Conservation (phyloP, 2,329 filamentous ascomycete genomes). For the Neurospora crassa region DNA sequence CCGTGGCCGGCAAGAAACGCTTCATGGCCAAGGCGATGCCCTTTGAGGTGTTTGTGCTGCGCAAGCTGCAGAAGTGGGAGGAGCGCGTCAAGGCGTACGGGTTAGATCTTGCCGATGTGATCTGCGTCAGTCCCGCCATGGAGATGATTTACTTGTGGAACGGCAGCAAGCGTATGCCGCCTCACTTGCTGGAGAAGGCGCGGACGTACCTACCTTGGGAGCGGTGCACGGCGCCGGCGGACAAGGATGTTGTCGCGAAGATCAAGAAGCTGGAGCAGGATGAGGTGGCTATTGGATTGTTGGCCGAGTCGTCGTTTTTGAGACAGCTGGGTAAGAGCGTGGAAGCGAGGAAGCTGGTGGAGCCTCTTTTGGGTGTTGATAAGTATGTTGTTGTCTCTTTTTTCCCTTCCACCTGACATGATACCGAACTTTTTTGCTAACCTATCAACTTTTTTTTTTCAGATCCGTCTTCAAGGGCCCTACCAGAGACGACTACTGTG, state of each 20-base stretch:
- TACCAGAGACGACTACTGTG: conserved; percentile 58
- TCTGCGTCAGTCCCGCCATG: conserved; percentile 70
- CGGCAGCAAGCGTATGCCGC: conserved; percentile 71
- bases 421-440: conserved; percentile 2
- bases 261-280: conserved; percentile 42
- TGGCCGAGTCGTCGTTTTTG: conserved; percentile 58
- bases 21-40: conserved; percentile 87
- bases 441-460: conserved; percentile 1
- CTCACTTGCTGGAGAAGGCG: conserved; percentile 53
- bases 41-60: conserved; percentile 74
- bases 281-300: conserved; percentile 53
- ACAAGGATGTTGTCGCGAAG: conserved; percentile 26
- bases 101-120: conserved; percentile 65
- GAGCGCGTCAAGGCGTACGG: conserved; percentile 58
- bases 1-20: conserved; percentile 71
- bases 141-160: conserved; percentile 97
- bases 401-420: neutral
- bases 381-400: conserved; percentile 30
- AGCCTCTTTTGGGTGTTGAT: conserved; percentile 57
- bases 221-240: conserved; percentile 42
- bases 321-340: conserved; percentile 52
- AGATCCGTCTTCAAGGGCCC: conserved; percentile 48
- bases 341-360: conserved; percentile 57
- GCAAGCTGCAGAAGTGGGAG: conserved; percentile 86
- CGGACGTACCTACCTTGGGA: conserved; percentile 54